A percentile compares a stretch with the other conserved stretches of the same genome.
Evolutionary conservation across 164 flowering plant genomes (phyloP).

Genomic region (Vitis cinerea): DNA sequence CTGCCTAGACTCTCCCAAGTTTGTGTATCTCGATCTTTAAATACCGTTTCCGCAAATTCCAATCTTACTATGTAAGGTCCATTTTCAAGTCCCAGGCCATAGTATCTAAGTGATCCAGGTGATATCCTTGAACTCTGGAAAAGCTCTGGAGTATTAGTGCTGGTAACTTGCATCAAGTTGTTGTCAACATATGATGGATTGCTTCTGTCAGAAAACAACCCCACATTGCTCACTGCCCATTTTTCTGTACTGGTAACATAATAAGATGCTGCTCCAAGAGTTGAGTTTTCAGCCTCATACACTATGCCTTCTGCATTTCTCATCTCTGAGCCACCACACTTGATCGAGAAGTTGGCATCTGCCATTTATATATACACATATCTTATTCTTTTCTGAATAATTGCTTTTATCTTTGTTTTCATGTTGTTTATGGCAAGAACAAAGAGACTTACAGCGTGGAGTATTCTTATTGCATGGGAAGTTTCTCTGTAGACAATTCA

Average conservation of each 20-base stretch:
- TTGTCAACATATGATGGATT: neutral
- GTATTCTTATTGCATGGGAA: no score
- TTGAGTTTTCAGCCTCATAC: constrained; percentile 13
- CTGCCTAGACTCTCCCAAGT: constrained; percentile 31
- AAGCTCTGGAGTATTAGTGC: constrained; percentile 17
- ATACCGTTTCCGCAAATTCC: constrained; percentile 27
- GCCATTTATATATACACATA: neutral
- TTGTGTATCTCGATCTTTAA: constrained; percentile 9
- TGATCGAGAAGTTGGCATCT: constrained; percentile 18
- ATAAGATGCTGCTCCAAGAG: constrained; percentile 18
- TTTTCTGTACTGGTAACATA: constrained; percentile 3
- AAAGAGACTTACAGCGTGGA: no score
- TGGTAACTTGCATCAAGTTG: neutral
- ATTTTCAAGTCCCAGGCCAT: constrained; percentile 32
- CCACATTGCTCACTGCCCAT: constrained; percentile 26
- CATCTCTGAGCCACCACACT: constrained; percentile 21
- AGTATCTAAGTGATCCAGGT: constrained; percentile 32
- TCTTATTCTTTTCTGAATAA: no score
- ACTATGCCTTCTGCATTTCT: constrained; percentile 4
- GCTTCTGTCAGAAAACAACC: constrained; percentile 8
- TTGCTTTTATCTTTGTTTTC: no score
- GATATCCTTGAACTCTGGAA: constrained; percentile 27
- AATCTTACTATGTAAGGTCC: constrained; percentile 25
- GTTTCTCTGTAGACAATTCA: no score
- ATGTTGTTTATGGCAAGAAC: no score